Evolutionary conservation across 2,329 filamentous ascomycete species (phyloP), one percentile per base, ranked within the genome.

Genomic region (Herpotrichia juniperi): DNA sequence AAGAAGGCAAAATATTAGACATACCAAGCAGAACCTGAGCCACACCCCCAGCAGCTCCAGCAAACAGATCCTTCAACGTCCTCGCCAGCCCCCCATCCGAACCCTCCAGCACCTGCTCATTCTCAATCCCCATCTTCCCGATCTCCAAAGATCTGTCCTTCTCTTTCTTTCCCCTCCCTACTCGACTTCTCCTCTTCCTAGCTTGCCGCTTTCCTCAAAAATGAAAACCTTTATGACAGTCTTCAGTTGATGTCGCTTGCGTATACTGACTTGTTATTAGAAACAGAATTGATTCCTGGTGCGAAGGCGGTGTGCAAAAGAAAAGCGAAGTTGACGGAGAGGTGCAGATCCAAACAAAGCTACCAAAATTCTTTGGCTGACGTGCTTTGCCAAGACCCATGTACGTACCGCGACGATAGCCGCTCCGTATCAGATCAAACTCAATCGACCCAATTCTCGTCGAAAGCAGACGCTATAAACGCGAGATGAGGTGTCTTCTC

Each of bases 11-110:
- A 42, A 40, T 11, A 47, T 31, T n/a, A n/a, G n/a, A 82, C 86
- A 77, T 78, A 96, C 93, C 93, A 61, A 97, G 83, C 57, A 99
- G 78, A 37, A 99, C 94, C 76, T 99, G 94, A 16, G 94, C 93
- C 64, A 97, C 83, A 64, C 94, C 94, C 58, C 94, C 94, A 7
- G 88, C 89, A 53, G 94, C 94, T 31, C 94, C 94, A 10, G 94
- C 86, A 70, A 93, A 89, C 53, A 99, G 80, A 76, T 99, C 94
- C 81, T 97, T 99, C 66, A 87, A 79, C 44, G 89, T 76, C 47
- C 70, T 65, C 52, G 66, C 69, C 7, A 76, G 55, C 30, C 74
- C 76, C 30, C 67, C 65, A 12, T 66, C 64, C 19, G 21, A 11
- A 9, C 11, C 21, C 9, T 59, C 59, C 12, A 56, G 58, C 54